Base-by-base conservation (phyloP, 768 basidiomycete species). In the Macrolepiota fuliginosa region DNA sequence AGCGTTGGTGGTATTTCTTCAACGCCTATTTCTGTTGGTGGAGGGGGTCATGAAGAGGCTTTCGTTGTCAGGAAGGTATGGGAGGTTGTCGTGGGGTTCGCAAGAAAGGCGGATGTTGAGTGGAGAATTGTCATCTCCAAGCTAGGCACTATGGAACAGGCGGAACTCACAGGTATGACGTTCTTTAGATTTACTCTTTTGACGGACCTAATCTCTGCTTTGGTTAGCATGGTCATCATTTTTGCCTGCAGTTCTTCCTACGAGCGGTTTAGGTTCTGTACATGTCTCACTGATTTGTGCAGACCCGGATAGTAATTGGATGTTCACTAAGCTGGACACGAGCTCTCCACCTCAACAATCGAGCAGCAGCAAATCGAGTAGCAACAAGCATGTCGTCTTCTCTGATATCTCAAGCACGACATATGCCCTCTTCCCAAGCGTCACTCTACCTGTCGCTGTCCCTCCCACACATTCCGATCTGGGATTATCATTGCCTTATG, bases 111-210 rank as follows among this genome's bases (percentile, higher is more conserved):
- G 11, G 84, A 86, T 68, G 76, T 92, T 22, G 91, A 94, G 69
- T 95, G 93, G 93, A 81, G 88, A 55, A 74, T 94, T 11, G 86
- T 89, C 9, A 77, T 95, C 60, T 76, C 88, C 5, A 91, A 87
- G 68, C 72, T 88, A 3, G 92, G 92, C 0, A 61, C 73, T 10
- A 85, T 94, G 77, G 70, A 73, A 1, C 72, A 78, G 53, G 68
- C 69, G 5, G 93, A 95, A 68, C 70, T 92, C 22, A 78, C 86
- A 65, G 88, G 92, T 92, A 65, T 62, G 86, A 74, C 13, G 37
- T 32, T 29, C 55, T 45, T 50, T 47, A 53, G 55, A 36, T 52
- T 45, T 27, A 61, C 29, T 22, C 3, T 58, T 29, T 42, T 17
- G 54, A 39, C 49, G 65, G n/a, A 27, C 29, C 4, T 53, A 32